Evolutionary conservation across 2,329 filamentous ascomycete genomes (phyloP), one percentile per base, ranked within the genome.

Genomic region (Blastomyces gilchristii): DNA sequence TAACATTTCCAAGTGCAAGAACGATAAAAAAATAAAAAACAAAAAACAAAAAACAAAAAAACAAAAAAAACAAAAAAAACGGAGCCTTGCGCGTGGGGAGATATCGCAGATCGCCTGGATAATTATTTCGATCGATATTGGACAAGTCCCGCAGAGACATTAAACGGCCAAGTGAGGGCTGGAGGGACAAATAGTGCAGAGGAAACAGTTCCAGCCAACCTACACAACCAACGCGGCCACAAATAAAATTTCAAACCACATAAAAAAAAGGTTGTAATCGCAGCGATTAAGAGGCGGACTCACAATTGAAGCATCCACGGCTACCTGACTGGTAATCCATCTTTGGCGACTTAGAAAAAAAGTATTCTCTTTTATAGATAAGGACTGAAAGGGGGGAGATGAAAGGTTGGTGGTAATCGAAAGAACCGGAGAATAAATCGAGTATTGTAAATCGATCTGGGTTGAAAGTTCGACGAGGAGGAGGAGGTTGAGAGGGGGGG

Each of bases 221-320:
- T 12, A 53, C 50, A 14, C 50, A 14, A 16, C 28, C n/a, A 22
- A 34, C 18, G 28, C 47, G 22, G 9, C 12, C 9, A n/a, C 18
- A 39, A 22, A 37, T 3, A 31, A 37, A 28, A 45, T 45, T 12
- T 60, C n/a, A 47, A 61, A 47, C 16, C 43, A 2, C 8, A 54
- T 14, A 22, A n/a, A 9, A 37, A 31, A 16, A 22, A 22, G 53
- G 11, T 34, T 11, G 45, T 31, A 63, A 22, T 25, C 53, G 39
- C 18, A 60, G 22, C 28, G 41, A 16, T 54, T 54, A 54, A 62
- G 39, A 25, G 45, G 16, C 28, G 28, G 68, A 81, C 80, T 76
- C 71, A 83, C 82, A 84, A 75, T 83, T 84, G 75, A 83, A 84
- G 76, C 82, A 84, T 69, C 80, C 81, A 73, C 81, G 80, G 68